phyloP scores from a whole-genome alignment of 345 rosid genomes.

The Camelina hispida region DNA sequence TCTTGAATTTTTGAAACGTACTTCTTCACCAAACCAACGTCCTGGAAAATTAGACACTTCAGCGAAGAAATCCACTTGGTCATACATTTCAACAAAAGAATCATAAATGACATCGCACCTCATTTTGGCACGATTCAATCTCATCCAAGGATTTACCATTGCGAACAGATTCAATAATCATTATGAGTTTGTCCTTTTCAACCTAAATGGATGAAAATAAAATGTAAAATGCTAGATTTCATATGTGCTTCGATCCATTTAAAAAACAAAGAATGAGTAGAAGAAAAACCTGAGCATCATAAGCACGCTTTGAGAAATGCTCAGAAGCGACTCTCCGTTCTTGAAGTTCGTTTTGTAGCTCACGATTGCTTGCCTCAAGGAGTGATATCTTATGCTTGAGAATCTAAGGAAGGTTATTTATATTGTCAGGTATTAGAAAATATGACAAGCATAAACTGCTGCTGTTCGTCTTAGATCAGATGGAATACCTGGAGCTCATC shows the following conservation, averaged over 20 bases:
- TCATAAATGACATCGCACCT: constrained; percentile 49
- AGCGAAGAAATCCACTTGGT: constrained; percentile 18
- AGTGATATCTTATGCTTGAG: constrained; percentile 81
- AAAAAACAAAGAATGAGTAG: constrained; percentile 11
- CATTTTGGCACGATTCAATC: constrained; percentile 58
- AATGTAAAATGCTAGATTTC: constrained; percentile 21
- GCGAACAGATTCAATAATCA: constrained; percentile 80
- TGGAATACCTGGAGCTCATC: constrained; percentile 86
- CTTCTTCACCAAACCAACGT: constrained; percentile 63
- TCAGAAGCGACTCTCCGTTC: constrained; percentile 71
- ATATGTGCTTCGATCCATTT: constrained; percentile 11
- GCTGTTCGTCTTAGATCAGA: constrained; percentile 24
- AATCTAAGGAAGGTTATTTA: constrained; percentile 52
- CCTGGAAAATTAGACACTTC: constrained; percentile 53
- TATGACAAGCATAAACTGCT: constrained; percentile 16
- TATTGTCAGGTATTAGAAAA: constrained; percentile 24
- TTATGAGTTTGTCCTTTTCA: constrained; percentile 80
- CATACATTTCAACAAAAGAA: constrained; percentile 17
- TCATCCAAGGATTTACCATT: constrained; percentile 93
- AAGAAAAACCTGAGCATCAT: constrained; percentile 79
- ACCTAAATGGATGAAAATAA: constrained; percentile 55
- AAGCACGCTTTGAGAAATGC: constrained; percentile 73
- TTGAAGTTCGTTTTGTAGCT: constrained; percentile 77
- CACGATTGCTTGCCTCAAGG: constrained; percentile 86
- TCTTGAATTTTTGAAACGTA: constrained; percentile 90